These are phyloP conservation scores for Saraca asoca DNA, from an alignment of 331 rosid species.

Conservation along the genomic window DNA sequence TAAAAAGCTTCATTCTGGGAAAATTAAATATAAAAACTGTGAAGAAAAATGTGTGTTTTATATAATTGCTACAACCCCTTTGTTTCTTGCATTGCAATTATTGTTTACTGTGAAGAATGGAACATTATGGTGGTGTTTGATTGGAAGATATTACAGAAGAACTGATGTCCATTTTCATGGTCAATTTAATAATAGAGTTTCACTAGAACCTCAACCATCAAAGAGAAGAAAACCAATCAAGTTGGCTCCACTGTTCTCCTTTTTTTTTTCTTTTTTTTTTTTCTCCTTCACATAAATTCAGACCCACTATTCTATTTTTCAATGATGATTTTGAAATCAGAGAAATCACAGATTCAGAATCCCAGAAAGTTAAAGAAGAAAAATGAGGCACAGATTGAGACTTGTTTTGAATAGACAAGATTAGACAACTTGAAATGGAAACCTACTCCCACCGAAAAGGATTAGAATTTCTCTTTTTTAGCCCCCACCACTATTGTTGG, in stretches of 20 bases:
- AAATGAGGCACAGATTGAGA: conserved; percentile 8
- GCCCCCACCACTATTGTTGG: background rate
- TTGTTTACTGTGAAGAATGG: background rate
- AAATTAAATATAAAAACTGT: too few relatives aligned
- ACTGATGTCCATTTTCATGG: conserved; percentile 14
- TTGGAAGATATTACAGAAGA: conserved; percentile 7
- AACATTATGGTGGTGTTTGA: conserved; percentile 2
- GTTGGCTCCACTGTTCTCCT: conserved; percentile 12
- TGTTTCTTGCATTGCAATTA: background rate
- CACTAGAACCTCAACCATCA: background rate
- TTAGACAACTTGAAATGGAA: background rate
- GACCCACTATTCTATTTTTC: background rate
- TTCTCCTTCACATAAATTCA: background rate
- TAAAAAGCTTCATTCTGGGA: too few relatives aligned
- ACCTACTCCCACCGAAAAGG: conserved; percentile 35
- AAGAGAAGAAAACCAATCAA: conserved; percentile 13
- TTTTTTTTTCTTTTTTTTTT: conserved; percentile 6
- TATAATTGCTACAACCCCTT: background rate
- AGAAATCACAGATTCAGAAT: background rate
- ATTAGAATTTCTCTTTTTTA: background rate
- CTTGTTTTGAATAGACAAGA: background rate
- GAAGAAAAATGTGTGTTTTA: too few relatives aligned
- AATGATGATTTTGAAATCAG: background rate
- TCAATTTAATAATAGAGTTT: conserved; percentile 25
- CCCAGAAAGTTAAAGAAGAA: conserved; percentile 10